These are phyloP conservation scores for Paramyrothecium sp. DNA, from an alignment of 2,329 filamentous ascomycete genomes.

Conservation along the genomic window DNA sequence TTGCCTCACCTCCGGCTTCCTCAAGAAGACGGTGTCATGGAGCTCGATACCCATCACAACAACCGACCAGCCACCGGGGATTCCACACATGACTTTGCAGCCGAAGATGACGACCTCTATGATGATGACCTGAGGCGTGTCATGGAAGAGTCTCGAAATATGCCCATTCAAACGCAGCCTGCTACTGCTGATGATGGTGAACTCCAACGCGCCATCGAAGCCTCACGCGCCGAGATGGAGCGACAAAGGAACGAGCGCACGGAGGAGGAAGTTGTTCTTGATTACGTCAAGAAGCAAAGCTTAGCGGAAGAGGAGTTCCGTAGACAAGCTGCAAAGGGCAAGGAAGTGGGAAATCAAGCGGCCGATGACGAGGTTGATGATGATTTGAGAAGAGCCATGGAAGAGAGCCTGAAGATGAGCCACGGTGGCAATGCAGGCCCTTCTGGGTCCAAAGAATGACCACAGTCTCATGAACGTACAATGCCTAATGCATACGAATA, in stretches of 20 bases:
- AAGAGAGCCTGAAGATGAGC: constrained; percentile 50
- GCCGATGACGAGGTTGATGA: constrained; percentile 46
- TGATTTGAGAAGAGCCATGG: constrained; percentile 53
- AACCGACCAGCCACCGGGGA: background rate
- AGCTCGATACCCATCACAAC: constrained; percentile 9
- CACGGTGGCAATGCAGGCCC: constrained; percentile 22
- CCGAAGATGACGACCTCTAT: constrained; percentile 15
- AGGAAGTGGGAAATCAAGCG: constrained; percentile 23
- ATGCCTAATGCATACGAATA: background rate
- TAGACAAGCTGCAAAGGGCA: constrained; percentile 29
- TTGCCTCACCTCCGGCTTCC: constrained; percentile 7
- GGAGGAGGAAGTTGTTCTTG: constrained; percentile 72
- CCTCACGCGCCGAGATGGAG: constrained; percentile 41
- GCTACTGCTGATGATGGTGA: constrained; percentile 24
- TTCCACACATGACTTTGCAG: background rate
- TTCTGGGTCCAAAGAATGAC: constrained; percentile 14
- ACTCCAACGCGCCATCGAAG: constrained; percentile 43
- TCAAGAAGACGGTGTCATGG: constrained; percentile 15
- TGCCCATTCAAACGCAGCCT: constrained; percentile 9
- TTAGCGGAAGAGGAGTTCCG: constrained; percentile 62
- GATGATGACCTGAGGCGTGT: constrained; percentile 33
- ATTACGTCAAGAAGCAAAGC: constrained; percentile 77
- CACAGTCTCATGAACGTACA: background rate
- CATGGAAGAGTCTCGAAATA: constrained; percentile 37
- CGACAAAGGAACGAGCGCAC: constrained; percentile 42